Conservation (phyloP, 805 yeast genomes). For the Barnettozyma salicaria region DNA sequence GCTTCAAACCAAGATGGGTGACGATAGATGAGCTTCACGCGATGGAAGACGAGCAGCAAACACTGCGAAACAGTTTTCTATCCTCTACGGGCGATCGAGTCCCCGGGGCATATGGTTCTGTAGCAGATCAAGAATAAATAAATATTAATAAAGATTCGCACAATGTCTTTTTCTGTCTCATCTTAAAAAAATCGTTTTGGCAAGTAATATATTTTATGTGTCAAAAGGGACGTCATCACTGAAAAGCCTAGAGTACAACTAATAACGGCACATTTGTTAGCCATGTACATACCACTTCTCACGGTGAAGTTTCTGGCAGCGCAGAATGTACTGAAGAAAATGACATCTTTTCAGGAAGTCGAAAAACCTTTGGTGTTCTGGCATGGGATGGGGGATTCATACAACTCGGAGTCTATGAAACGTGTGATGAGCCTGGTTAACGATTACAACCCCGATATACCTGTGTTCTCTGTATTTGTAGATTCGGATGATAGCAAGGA, state of each 20-base stretch:
- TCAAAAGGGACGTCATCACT: too few relatives aligned
- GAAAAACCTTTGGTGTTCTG: slow-evolving; percentile 57
- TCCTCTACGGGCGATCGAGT: too few relatives aligned
- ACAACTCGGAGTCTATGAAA: slow-evolving; percentile 53
- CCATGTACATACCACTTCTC: slow-evolving; percentile 17
- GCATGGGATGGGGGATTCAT: slow-evolving; percentile 83
- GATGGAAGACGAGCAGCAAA: slow-evolving; percentile 12
- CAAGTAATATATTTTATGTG: too few relatives aligned
- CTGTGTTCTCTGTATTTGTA: slow-evolving; percentile 48
- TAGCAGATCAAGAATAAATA: too few relatives aligned
- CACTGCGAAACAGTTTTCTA: neutral
- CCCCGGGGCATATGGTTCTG: too few relatives aligned
- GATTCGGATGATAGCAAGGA: slow-evolving; percentile 47
- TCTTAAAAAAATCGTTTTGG: neutral
- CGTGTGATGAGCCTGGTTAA: slow-evolving; percentile 38
- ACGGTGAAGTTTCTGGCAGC: slow-evolving; percentile 17
- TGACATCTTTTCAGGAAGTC: slow-evolving; percentile 10
- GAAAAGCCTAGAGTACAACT: too few relatives aligned
- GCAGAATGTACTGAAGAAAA: slow-evolving; percentile 16
- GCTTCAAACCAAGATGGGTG: slow-evolving; percentile 13
- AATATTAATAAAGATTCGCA: too few relatives aligned
- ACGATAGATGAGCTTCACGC: slow-evolving; percentile 12
- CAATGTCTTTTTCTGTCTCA: too few relatives aligned
- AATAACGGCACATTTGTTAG: neutral
- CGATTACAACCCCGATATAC: slow-evolving; percentile 42